Percentiles rank a stretch among this genome's conserved stretches.
phyloP scores from a whole-genome alignment of 441 rosid genomes.

The Gossypium lobatum region DNA sequence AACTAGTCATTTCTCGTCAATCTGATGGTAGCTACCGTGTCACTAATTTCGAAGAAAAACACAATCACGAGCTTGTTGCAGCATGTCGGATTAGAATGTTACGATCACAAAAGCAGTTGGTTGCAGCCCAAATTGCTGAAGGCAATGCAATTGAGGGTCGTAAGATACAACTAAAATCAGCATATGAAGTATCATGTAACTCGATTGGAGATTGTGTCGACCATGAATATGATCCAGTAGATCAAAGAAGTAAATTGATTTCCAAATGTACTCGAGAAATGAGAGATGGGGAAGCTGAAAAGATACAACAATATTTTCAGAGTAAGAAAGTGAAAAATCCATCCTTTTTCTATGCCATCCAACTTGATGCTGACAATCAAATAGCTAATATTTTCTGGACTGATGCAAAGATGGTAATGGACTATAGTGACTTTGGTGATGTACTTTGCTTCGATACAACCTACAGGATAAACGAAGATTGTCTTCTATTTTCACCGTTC shows the following conservation, averaged over 20 bases:
- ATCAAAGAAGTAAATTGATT: conserved; percentile 21
- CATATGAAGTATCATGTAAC: conserved; percentile 6
- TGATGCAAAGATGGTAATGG: conserved; percentile 16
- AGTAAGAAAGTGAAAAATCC: conserved; percentile 26
- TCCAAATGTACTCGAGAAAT: conserved; percentile 16
- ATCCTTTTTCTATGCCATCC: conserved; percentile 27
- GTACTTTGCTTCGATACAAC: conserved; percentile 8
- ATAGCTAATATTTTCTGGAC: conserved; percentile 17
- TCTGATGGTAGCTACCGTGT: conserved; percentile 28
- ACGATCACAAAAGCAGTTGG: conserved; percentile 24
- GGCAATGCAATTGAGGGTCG: conserved; percentile 13
- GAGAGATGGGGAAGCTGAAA: conserved; percentile 27
- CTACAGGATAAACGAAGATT: neutral
- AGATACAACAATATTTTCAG: conserved; percentile 24
- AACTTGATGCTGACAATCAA: conserved; percentile 13
- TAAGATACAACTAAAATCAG: conserved; percentile 11
- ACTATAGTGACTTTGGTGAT: conserved; percentile 13
- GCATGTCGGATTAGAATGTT: conserved; percentile 22
- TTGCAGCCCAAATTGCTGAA: conserved; percentile 16
- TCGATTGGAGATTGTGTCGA: conserved; percentile 9
- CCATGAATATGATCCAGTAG: conserved; percentile 15
- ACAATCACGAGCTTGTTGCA: conserved; percentile 32
- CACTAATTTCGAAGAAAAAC: conserved; percentile 25
- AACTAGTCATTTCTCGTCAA: conserved; percentile 28
- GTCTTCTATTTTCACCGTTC: neutral